phyloP scores from a whole-genome alignment of 768 basidiomycete species.

The Rhizopogon rudus region DNA sequence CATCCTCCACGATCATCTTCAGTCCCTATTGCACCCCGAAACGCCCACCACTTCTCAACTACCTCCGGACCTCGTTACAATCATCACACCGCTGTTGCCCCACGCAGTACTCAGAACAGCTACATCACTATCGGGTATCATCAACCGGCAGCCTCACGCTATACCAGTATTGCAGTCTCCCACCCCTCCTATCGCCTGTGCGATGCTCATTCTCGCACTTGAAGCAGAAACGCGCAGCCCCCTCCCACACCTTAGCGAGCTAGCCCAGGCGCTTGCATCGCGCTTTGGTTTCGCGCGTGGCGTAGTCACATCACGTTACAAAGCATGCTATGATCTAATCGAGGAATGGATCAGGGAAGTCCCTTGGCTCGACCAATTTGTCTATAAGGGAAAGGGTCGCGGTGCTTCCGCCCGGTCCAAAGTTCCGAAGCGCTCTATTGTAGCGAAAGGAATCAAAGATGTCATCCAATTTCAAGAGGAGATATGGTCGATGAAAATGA shows the following conservation, averaged over 20 bases:
- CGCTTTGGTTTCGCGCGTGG: slow-evolving; percentile 46
- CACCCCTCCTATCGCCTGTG: slow-evolving; percentile 55
- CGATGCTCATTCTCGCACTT: slow-evolving; percentile 61
- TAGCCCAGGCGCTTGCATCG: slow-evolving; percentile 52
- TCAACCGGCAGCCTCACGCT: slow-evolving; percentile 32
- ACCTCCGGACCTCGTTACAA: slow-evolving; percentile 28
- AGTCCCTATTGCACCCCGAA: slow-evolving; percentile 31
- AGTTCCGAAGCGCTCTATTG: slow-evolving; percentile 55
- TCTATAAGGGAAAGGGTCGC: slow-evolving; percentile 27
- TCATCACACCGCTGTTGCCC: slow-evolving; percentile 35
- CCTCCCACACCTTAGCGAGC: slow-evolving; percentile 48
- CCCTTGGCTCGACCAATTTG: slow-evolving; percentile 67
- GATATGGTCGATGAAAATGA: slow-evolving; percentile 42
- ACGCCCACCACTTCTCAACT: slow-evolving; percentile 21
- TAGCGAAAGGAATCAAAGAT: slow-evolving; percentile 66
- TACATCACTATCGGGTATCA: slow-evolving; percentile 42
- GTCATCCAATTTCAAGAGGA: slow-evolving; percentile 65
- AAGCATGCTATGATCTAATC: slow-evolving; percentile 54
- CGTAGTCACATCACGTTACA: slow-evolving; percentile 67
- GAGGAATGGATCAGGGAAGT: slow-evolving; percentile 57
- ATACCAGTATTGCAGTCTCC: slow-evolving; percentile 37
- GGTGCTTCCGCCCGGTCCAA: slow-evolving; percentile 47
- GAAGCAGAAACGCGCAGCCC: slow-evolving; percentile 59
- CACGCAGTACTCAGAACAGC: slow-evolving; percentile 35
- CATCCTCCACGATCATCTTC: slow-evolving; percentile 49